phyloP scores from a whole-genome alignment of 2,329 filamentous ascomycete species.

The Penicillium sp. region DNA sequence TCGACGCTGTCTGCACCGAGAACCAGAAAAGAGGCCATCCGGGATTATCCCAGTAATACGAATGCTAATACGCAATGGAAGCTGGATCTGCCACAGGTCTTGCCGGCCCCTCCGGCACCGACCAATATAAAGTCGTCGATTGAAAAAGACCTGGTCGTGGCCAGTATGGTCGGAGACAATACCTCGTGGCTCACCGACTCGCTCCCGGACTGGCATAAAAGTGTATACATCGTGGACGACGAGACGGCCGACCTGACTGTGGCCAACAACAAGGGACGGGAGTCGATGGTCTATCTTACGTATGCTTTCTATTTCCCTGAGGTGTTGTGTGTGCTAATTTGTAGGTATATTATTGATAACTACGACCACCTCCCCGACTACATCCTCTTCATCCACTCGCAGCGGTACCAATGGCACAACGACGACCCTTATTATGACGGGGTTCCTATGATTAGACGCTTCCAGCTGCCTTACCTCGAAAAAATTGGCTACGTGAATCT shows the following conservation, averaged over 20 bases:
- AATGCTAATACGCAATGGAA: background rate
- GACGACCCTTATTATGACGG: constrained; percentile 52
- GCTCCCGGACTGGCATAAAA: constrained; percentile 48
- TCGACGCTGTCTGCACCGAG: background rate
- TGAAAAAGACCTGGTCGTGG: constrained; percentile 35
- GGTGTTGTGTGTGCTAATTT: background rate
- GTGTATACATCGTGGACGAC: constrained; percentile 55
- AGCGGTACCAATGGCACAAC: constrained; percentile 46
- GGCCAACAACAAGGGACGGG: constrained; percentile 40
- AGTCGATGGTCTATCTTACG: constrained; percentile 44
- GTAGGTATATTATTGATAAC: constrained; percentile 42
- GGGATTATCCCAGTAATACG: background rate
- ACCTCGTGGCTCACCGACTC: constrained; percentile 37
- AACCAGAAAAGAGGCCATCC: background rate
- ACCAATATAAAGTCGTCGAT: background rate
- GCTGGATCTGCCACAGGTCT: no score
- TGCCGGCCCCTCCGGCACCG: constrained; percentile 4
- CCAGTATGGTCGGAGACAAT: constrained; percentile 37
- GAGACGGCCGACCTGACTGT: constrained; percentile 47
- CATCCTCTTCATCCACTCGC: constrained; percentile 40
- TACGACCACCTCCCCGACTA: constrained; percentile 38
- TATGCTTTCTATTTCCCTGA: constrained; percentile 19
- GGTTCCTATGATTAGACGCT: constrained; percentile 45
- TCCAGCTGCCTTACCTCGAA: constrained; percentile 48
- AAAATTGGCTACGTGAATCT: constrained; percentile 52